Percentiles rank a stretch among this genome's conserved stretches.
These are phyloP conservation scores for Glarea lozoyensis DNA, from an alignment of 495 filamentous ascomycete species.

Conservation along the genomic window DNA sequence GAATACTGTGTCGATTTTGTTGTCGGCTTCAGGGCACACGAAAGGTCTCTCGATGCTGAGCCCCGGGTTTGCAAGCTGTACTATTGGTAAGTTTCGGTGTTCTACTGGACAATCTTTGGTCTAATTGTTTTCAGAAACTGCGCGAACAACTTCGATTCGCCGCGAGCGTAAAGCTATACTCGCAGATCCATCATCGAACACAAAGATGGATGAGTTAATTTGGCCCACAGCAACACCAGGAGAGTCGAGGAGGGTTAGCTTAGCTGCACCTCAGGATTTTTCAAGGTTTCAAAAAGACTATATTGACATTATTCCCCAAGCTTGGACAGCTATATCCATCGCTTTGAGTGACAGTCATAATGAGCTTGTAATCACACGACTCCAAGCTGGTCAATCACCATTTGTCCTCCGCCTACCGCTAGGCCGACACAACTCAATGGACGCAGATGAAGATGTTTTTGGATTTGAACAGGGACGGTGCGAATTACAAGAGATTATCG, in stretches of 20 bases:
- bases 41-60: conserved; percentile 36
- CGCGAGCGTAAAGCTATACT: conserved; percentile 47
- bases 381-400: conserved; percentile 62
- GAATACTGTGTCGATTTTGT: conserved; percentile 52
- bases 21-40: conserved; percentile 49
- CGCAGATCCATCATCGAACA: conserved; percentile 27
- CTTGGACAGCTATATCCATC: conserved; percentile 82
- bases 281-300: conserved; percentile 57
- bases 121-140: conserved; percentile 45
- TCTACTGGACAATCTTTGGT: not conserved
- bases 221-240: conserved; percentile 30
- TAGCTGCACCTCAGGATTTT: conserved; percentile 33
- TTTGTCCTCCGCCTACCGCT: conserved; percentile 82
- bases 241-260: conserved; percentile 11
- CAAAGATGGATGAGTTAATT: conserved; percentile 25
- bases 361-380: conserved; percentile 75
- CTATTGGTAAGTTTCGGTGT: conserved; percentile 19
- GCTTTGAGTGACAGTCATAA: conserved; percentile 68
- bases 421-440: conserved; percentile 69
- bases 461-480: conserved; percentile 66
- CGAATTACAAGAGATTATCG: conserved; percentile 77
- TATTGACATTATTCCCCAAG: conserved; percentile 69
- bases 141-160: conserved; percentile 50
- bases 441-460: conserved; percentile 71
- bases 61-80: conserved; percentile 45